These are phyloP conservation scores for Aspergillus sp. DNA, from an alignment of 2,329 filamentous ascomycete species.

Conservation along the genomic window DNA sequence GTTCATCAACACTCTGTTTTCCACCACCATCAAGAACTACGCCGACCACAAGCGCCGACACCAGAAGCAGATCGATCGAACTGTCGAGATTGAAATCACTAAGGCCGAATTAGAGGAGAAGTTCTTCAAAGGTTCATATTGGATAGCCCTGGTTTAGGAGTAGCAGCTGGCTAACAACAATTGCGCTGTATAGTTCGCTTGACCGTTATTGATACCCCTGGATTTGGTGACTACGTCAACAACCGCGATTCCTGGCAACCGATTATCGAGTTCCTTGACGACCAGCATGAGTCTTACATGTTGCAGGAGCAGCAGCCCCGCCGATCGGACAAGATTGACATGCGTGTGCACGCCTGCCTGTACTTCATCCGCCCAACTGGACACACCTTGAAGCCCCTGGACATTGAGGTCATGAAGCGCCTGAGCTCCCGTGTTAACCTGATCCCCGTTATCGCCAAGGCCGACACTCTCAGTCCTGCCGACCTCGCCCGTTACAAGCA, in stretches of 20 bases:
- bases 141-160: not conserved
- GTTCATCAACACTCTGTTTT: slow-evolving; percentile 99
- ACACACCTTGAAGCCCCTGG: slow-evolving; percentile 96
- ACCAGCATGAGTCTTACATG: slow-evolving; percentile 99
- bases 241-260: slow-evolving; percentile 99
- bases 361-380: slow-evolving; percentile 99
- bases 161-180: slow-evolving; percentile 20
- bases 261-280: slow-evolving; percentile 99
- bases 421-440: slow-evolving; percentile 97
- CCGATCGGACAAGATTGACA: slow-evolving; percentile 97
- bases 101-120: slow-evolving; percentile 99
- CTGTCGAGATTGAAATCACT: slow-evolving; percentile 99
- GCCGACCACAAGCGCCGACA: slow-evolving; percentile 99
- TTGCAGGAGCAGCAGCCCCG: slow-evolving; percentile 99
- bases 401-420: slow-evolving; percentile 99
- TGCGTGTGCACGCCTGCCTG: slow-evolving; percentile 95
- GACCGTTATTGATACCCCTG: slow-evolving; percentile 97
- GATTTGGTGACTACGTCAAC: slow-evolving; percentile 99
- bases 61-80: slow-evolving; percentile 99
- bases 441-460: slow-evolving; percentile 98
- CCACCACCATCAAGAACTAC: slow-evolving; percentile 99
- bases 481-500: slow-evolving; percentile 94
- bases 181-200: slow-evolving; percentile 69
- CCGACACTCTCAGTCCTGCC: slow-evolving; percentile 89
- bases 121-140: slow-evolving; percentile 91